phyloP scores from a whole-genome alignment of 805 yeast species.

The Starmerella sp. region DNA sequence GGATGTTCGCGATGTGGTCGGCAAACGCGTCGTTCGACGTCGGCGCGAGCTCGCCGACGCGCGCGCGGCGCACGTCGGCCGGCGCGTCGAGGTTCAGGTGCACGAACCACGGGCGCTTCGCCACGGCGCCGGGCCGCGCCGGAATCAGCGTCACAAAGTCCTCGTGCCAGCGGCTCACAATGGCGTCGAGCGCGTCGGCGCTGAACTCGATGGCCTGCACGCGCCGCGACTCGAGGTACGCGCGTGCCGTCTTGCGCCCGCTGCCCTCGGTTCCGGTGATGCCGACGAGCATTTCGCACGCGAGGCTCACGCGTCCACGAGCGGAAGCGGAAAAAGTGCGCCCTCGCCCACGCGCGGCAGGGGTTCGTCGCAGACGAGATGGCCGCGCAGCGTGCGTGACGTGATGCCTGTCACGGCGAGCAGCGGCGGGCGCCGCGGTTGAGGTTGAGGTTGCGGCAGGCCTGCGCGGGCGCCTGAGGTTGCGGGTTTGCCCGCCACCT shows the following conservation, averaged over 20 bases:
- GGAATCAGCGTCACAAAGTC: conserved; percentile 47
- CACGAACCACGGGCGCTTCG: conserved; percentile 69
- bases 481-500: background rate
- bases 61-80: conserved; percentile 34
- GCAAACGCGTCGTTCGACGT: conserved; percentile 29
- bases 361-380: too few species aligned
- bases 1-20: conserved; percentile 32
- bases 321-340: background rate
- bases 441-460: background rate
- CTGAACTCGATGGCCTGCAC: conserved; percentile 33
- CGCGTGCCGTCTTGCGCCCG: conserved; percentile 54
- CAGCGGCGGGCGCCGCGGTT: background rate
- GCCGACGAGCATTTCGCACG: conserved; percentile 53
- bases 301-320: background rate
- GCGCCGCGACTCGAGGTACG: conserved; percentile 46
- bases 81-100: conserved; percentile 75
- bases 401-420: too few species aligned
- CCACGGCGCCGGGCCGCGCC: conserved; percentile 26
- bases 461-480: background rate
- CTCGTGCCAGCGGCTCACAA: conserved; percentile 54
- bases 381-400: too few species aligned
- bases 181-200: conserved; percentile 42
- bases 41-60: conserved; percentile 27
- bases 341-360: background rate
- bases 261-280: conserved; percentile 58